These are phyloP conservation scores for Candida multigemmis DNA, from an alignment of 805 yeast genomes.

Conservation along the genomic window DNA sequence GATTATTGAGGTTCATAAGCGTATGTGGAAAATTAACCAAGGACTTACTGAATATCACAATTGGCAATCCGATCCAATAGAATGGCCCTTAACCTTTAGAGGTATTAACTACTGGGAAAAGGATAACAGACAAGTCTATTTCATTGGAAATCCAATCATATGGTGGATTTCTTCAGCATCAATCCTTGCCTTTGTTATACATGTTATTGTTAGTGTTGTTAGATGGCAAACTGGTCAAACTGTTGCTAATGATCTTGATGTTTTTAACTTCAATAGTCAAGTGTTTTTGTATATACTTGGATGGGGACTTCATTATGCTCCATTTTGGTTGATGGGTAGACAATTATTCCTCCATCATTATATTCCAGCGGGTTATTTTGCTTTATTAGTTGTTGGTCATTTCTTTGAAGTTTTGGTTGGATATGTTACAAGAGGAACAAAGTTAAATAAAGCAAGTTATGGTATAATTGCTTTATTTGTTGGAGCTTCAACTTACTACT, in stretches of 20 bases:
- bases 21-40: constrained; percentile 72
- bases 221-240: constrained; percentile 53
- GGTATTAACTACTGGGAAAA: constrained; percentile 78
- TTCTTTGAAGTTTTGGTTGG: constrained; percentile 42
- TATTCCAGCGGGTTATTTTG: constrained; percentile 87
- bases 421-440: constrained; percentile 28
- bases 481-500: constrained; percentile 43
- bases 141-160: constrained; percentile 68
- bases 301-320: constrained; percentile 63
- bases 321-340: constrained; percentile 83
- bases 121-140: constrained; percentile 52
- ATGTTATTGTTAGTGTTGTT: constrained; percentile 36
- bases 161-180: constrained; percentile 67
- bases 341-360: constrained; percentile 92
- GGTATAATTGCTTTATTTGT: constrained; percentile 40
- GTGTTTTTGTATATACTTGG: constrained; percentile 56
- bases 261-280: constrained; percentile 58
- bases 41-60: constrained; percentile 62
- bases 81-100: constrained; percentile 69
- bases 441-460: constrained; percentile 34
- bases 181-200: constrained; percentile 41
- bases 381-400: constrained; percentile 69
- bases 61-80: constrained; percentile 62
- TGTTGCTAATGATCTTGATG: constrained; percentile 40
- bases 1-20: constrained; percentile 53